Conservation (phyloP, 2,329 filamentous ascomycete species). For the Pestalotiopsis sp. region DNA sequence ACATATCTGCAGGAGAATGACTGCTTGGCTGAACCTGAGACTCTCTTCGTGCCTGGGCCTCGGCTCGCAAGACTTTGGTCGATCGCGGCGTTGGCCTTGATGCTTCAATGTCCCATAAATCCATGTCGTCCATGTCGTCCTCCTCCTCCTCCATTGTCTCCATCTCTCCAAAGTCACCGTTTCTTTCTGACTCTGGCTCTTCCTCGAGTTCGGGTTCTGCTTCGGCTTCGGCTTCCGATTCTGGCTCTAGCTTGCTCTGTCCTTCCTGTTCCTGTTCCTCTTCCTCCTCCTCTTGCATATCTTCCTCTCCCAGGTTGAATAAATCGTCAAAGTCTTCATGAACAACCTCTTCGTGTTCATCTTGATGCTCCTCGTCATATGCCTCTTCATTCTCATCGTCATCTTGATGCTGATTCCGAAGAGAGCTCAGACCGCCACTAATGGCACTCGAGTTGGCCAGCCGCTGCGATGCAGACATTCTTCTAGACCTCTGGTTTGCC, state of each 20-base stretch:
- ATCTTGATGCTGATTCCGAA: constrained; percentile 18
- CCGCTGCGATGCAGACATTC: constrained; percentile 17
- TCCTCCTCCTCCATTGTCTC: constrained; percentile 17
- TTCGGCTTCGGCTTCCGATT: not conserved
- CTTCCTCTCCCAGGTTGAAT: constrained; percentile 4
- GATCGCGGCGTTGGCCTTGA: constrained; percentile 45
- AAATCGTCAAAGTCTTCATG: constrained; percentile 3
- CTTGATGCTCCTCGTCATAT: constrained; percentile 13
- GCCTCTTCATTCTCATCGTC: constrained; percentile 19
- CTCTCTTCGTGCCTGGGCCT: constrained; percentile 21
- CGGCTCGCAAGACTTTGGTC: constrained; percentile 17
- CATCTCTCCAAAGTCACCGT: constrained; percentile 12
- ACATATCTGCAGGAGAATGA: not conserved
- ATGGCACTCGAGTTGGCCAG: constrained; percentile 20
- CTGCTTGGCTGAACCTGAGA: constrained; percentile 2
- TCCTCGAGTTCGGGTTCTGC: constrained; percentile 12
- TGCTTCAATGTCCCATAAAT: constrained; percentile 63
- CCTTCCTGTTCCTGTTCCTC: constrained; percentile 13
- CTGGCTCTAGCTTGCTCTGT: not conserved
- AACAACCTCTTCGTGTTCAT: constrained; percentile 10
- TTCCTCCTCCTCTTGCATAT: constrained; percentile 10
- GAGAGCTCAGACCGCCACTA: constrained; percentile 17
- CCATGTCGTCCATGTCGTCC: constrained; percentile 35
- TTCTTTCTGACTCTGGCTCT: constrained; percentile 9
- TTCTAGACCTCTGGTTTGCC: constrained; percentile 14